Evolutionary conservation across 2,329 filamentous ascomycete species (phyloP).

Genomic region (Pleoardoris graminearum): DNA sequence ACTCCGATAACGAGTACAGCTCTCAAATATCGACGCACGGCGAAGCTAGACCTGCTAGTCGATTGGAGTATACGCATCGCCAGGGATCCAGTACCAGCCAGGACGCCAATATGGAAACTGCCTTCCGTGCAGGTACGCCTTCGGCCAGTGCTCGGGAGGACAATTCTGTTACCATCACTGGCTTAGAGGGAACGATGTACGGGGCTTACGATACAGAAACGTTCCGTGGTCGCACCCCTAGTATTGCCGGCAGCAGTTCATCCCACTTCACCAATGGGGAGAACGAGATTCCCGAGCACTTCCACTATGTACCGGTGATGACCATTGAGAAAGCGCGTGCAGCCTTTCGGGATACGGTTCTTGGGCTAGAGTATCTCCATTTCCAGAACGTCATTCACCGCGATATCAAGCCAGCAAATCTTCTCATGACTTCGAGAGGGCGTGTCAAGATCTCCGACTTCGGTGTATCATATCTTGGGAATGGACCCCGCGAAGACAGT

Average conservation of each 20-base stretch:
- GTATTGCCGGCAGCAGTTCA: conserved; percentile 76
- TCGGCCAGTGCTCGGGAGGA: conserved; percentile 15
- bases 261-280: conserved; percentile 51
- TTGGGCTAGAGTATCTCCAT: conserved; percentile 86
- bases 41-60: conserved; percentile 25
- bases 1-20: conserved; percentile 32
- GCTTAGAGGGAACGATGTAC: conserved; percentile 77
- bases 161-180: conserved; percentile 43
- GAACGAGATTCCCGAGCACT: conserved; percentile 78
- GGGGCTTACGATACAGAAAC: conserved; percentile 66
- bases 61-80: conserved; percentile 25
- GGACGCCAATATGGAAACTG: conserved; percentile 41
- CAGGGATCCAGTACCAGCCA: conserved; percentile 22
- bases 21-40: conserved; percentile 28
- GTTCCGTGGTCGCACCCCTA: conserved; percentile 71
- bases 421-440: conserved; percentile 82
- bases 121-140: conserved; percentile 33
- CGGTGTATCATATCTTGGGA: conserved; percentile 94
- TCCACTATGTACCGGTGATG: conserved; percentile 90
- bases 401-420: conserved; percentile 69
- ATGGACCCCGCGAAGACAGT: conserved; percentile 79
- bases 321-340: conserved; percentile 80
- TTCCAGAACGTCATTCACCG: conserved; percentile 57
- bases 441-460: conserved; percentile 98
- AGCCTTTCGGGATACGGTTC: conserved; percentile 88